Evolutionary conservation across 805 yeast species (phyloP).

Genomic region (Hanseniaspora clermontiae): DNA sequence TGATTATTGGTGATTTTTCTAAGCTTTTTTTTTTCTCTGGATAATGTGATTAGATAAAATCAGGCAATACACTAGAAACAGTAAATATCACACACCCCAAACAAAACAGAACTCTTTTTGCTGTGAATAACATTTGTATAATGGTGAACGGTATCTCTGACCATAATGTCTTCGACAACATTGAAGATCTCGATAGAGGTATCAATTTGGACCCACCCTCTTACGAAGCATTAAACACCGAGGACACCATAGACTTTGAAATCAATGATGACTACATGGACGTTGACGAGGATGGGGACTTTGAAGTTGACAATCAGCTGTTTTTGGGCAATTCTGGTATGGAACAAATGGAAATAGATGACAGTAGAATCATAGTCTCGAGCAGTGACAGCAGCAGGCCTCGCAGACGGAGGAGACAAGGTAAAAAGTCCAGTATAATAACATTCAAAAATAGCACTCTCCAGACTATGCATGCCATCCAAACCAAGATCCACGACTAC

Average conservation of each 20-base stretch:
- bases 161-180: not conserved
- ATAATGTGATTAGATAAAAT: too few relatives aligned
- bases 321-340: not conserved
- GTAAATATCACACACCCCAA: not conserved
- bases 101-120: too few relatives aligned
- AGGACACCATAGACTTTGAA: not conserved
- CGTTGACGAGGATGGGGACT: not conserved
- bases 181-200: slow-evolving; percentile 7
- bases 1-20: not conserved
- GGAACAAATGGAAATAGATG: not conserved
- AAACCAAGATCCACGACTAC: slow-evolving; percentile 21
- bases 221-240: not conserved
- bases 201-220: slow-evolving; percentile 11
- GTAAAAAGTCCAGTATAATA: not conserved
- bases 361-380: slow-evolving; percentile 25
- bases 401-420: slow-evolving; percentile 8
- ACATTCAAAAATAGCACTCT: not conserved
- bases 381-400: slow-evolving; percentile 15
- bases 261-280: not conserved
- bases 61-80: too few relatives aligned
- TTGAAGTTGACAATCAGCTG: not conserved
- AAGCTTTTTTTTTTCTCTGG: not conserved
- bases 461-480: slow-evolving; percentile 15
- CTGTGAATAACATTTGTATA: not conserved
- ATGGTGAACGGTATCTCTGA: not conserved